Conservation (phyloP, 257 asterid genomes). For the Scutellaria galericulata region DNA sequence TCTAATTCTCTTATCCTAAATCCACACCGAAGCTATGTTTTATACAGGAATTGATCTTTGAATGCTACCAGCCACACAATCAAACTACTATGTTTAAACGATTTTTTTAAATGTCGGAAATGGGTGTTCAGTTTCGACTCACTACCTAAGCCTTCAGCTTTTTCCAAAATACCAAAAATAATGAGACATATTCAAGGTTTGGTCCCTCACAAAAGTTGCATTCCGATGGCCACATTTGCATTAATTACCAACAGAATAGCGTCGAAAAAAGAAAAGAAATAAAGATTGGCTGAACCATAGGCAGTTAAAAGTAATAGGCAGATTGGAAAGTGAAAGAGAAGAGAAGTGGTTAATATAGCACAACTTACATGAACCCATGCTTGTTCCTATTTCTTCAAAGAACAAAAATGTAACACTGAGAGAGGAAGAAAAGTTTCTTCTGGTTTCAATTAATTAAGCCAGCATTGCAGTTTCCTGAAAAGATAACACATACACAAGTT, state of each 20-base stretch:
- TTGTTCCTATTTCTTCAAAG: background rate
- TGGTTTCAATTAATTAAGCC: background rate
- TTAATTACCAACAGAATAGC: too few relatives aligned
- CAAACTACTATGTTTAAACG: background rate
- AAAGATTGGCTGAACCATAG: background rate
- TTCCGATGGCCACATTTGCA: too few relatives aligned
- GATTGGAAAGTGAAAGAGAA: background rate
- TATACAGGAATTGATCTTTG: background rate
- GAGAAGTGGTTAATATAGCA: constrained; percentile 15
- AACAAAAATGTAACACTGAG: background rate
- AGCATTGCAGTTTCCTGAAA: constrained; percentile 23
- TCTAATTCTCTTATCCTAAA: background rate
- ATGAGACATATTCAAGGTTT: background rate
- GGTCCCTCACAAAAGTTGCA: too few relatives aligned
- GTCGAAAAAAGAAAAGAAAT: background rate
- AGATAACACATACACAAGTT: constrained; percentile 22
- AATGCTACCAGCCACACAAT: background rate
- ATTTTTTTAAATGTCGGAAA: too few relatives aligned
- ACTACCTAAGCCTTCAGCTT: too few relatives aligned
- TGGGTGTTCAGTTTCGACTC: too few relatives aligned
- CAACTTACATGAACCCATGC: constrained; percentile 6
- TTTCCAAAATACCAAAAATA: background rate
- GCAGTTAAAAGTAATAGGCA: background rate
- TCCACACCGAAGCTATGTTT: too few relatives aligned
- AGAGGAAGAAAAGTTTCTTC: constrained; percentile 6